phyloP scores from a whole-genome alignment of 345 rosid genomes.

The Populus euphratica region DNA sequence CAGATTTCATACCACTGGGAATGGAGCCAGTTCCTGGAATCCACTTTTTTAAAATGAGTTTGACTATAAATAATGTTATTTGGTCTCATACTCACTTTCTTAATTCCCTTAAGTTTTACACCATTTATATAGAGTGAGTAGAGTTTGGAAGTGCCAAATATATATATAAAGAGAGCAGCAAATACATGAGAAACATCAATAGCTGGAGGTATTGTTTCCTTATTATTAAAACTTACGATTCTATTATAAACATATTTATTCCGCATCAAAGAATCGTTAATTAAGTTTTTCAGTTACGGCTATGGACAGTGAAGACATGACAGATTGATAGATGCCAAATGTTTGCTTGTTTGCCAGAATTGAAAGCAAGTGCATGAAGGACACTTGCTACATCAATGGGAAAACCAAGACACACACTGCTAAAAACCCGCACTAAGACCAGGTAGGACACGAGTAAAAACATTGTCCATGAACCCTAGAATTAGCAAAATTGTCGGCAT shows the following conservation, averaged over 20 bases:
- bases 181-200: no score
- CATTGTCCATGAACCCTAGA: conserved; percentile 84
- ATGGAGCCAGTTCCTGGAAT: neutral
- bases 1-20: neutral
- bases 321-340: neutral
- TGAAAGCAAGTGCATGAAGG: conserved; percentile 16
- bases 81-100: no score
- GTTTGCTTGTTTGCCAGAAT: neutral
- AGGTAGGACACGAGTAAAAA: conserved; percentile 75
- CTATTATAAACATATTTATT: no score
- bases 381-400: conserved; percentile 83
- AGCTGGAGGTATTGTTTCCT: no score
- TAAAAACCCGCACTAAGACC: conserved; percentile 93
- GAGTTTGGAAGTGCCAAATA: no score
- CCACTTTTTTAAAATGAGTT: neutral
- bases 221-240: no score
- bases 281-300: no score
- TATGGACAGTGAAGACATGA: neutral
- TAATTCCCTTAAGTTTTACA: no score
- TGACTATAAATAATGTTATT: no score
- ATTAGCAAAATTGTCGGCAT: conserved; percentile 94
- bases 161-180: no score
- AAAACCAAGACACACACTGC: conserved; percentile 87
- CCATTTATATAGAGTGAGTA: no score
- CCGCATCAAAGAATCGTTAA: no score